Evolutionary conservation across 306 rosid species (phyloP), one percentile per base, ranked within the genome.

Genomic region (Malus sieversii): DNA sequence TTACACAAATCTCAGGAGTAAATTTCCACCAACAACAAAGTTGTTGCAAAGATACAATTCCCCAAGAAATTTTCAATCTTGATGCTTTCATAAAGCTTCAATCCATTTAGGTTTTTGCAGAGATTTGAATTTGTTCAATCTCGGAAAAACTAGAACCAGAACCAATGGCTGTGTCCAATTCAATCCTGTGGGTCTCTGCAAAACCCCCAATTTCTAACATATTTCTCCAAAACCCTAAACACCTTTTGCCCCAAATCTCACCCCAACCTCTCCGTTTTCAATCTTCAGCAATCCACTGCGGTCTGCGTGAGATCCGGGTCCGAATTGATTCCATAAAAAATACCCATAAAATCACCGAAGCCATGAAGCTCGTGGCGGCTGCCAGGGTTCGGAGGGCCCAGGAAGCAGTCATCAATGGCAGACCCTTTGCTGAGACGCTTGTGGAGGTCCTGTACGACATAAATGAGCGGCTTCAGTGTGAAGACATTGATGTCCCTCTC

Each of bases 301-400:
- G 91, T n/a, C 70, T 85, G 33, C 88, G 93, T 10, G 89, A 89
- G 18, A 72, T 88, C 64, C 92, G 92, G 15, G 62, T 76, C 7
- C 86, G 97, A 86, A 87, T 90, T n/a, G 72, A 75, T 12, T 33
- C 90, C 6, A 75, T 90, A 15, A 85, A 85, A 66, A 88, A 66
- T 77, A 88, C 86, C 13, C 92, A 83, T 38, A 92, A 88, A 78
- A 86, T 92, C 84, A 88, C 96, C n/a, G 94, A 92, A 72, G 91
- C 94, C 32, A 90, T 92, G 96, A 92, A 83, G 77, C 91, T 92
- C 0, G 92, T 92, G 7, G 79, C 97, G 38, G 94, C 87, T 2
- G 96, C 97, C 8, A 84, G 85, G 63, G 88, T 92, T 52, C 94
- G 97, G 3, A 84, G 96, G 71, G 96, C 96, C 11, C 97, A 90